A percentile compares a stretch with the other conserved stretches of the same genome.
Evolutionary conservation across 2,329 filamentous ascomycete species (phyloP).

Genomic region (Alternaria postmessia): DNA sequence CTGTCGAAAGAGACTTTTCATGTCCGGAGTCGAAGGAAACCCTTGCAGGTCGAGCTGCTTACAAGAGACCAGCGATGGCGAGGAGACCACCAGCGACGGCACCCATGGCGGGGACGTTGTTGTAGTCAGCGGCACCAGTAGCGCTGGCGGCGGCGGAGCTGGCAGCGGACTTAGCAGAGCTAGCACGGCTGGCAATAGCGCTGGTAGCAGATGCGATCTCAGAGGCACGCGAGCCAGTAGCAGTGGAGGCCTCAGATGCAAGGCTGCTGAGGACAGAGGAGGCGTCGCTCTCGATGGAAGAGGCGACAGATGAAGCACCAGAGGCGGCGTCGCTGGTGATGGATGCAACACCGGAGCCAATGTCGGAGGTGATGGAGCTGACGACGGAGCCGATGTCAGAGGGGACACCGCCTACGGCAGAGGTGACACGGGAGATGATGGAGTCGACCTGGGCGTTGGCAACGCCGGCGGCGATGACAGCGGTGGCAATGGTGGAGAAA

Average conservation of each 20-base stretch:
- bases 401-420: constrained; percentile 18
- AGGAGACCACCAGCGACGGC: constrained; percentile 43
- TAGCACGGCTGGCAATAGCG: constrained; percentile 8
- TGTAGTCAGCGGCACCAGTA: constrained; percentile 31
- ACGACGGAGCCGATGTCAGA: constrained; percentile 21
- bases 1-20: constrained; percentile 13
- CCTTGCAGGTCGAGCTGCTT: constrained; percentile 15
- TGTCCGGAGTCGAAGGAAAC: neutral
- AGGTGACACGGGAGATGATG: constrained; percentile 28
- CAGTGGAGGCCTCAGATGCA: neutral
- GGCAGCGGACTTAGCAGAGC: constrained; percentile 4
- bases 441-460: constrained; percentile 41
- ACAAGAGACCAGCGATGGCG: constrained; percentile 45
- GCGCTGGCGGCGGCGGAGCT: constrained; percentile 21
- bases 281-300: constrained; percentile 21
- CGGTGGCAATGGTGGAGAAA: constrained; percentile 45
- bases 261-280: constrained; percentile 28
- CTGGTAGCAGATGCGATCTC: constrained; percentile 6
- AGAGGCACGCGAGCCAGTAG: neutral
- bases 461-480: constrained; percentile 39
- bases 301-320: constrained; percentile 15
- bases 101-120: constrained; percentile 42
- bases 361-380: constrained; percentile 20
- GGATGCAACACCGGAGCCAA: constrained; percentile 18
- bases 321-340: constrained; percentile 19